Evolutionary conservation across 1,284 basidiomycete species (phyloP).

Genomic region (Melampsora larici-populina): DNA sequence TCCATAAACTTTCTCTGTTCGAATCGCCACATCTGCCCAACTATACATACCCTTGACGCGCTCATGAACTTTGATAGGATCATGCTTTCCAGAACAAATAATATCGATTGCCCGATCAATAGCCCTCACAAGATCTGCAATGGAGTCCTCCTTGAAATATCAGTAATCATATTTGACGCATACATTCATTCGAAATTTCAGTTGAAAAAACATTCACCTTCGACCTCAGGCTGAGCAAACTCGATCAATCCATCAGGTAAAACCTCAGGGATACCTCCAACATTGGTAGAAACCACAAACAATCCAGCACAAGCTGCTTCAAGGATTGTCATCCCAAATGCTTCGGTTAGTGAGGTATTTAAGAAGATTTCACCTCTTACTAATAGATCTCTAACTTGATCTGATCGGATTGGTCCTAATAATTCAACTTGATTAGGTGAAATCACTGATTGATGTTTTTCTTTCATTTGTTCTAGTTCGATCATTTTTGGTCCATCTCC

Average conservation of each 20-base stretch:
- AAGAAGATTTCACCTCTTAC: constrained; percentile 82
- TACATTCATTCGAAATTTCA: neutral
- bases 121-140: constrained; percentile 75
- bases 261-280: constrained; percentile 94
- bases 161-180: neutral
- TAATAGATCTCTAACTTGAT: constrained; percentile 78
- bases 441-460: constrained; percentile 67
- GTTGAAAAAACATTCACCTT: constrained; percentile 56
- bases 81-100: constrained; percentile 67
- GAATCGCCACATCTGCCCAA: constrained; percentile 74
- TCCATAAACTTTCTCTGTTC: constrained; percentile 80
- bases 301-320: constrained; percentile 94
- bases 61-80: constrained; percentile 72
- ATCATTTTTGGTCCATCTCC: constrained; percentile 95
- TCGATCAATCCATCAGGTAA: constrained; percentile 89
- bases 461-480: constrained; percentile 91
- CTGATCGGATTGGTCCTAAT: constrained; percentile 74
- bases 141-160: neutral
- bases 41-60: constrained; percentile 78
- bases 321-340: constrained; percentile 92
- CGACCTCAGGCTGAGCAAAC: constrained; percentile 83
- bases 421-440: constrained; percentile 81
- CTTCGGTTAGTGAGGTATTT: constrained; percentile 92
- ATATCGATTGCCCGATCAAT: constrained; percentile 74
- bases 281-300: constrained; percentile 88